Base-by-base conservation (phyloP, 1,284 basidiomycete genomes). In the Garcileccinum viscosum region DNA sequence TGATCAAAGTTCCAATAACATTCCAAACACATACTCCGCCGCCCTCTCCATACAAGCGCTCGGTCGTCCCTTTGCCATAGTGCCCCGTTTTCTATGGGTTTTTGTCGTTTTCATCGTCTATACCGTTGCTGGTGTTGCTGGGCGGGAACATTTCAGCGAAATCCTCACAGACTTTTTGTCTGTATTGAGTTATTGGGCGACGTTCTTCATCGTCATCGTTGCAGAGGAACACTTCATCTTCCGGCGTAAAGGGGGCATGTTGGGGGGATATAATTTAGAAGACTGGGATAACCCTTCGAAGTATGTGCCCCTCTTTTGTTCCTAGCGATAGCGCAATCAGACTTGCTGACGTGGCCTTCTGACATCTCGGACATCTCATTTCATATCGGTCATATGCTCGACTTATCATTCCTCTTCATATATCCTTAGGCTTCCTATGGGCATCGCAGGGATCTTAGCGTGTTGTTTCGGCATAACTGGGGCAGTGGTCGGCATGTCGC, bases 101-200 rank as follows among this genome's bases (percentile, higher is more conserved):
- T 71, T 89, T 58, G 68, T 90, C 33, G 83, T 85, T 17, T 88
- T 87, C 71, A 77, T 84, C 22, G 80, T 84, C 61, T 88, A 89
- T 77, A 88, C 90, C 35, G 82, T 89, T 44, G 86, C 89, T 0
- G 88, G 89, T 22, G 86, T 92, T 61, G 88, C 85, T 4, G 90
- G 90, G 3, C 85, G 89, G 56, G 84, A 87, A 68, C 87, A 89
- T 74, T 90, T 92, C 76, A 85, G 85, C 53, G 82, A 81, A 53
- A 88, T 91, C 61, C 82, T 92, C 7, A 82, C 77, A 47, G 90
- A 86, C 75, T 84, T 85, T 78, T 78, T 90, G 38, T 80, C 84
- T 27, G 84, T 92, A 64, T 80, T 91, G 32, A 86, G 87, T n/a
- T 91, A 92, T 79, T 92, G 89, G 89, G 84, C 84, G 0, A 86